Base-by-base conservation (phyloP, 345 rosid genomes). In the Hibiscus trionum region DNA sequence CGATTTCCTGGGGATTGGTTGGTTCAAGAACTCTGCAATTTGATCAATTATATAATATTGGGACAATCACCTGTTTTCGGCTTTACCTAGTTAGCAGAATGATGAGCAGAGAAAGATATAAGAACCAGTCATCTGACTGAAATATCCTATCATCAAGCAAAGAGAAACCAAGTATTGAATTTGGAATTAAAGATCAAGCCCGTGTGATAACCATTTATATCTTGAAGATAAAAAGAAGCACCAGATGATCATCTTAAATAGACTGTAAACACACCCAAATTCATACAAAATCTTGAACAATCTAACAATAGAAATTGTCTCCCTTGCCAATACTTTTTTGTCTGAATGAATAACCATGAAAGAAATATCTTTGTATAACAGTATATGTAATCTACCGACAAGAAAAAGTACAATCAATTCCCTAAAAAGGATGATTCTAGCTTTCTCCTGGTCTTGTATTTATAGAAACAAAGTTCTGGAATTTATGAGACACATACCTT, bases 401-500 rank as follows among this genome's bases (percentile, higher is more conserved):
- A 61, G 14, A 44, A 61, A 15, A 17, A 63, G 68, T 39, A 19
- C n/a, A n/a, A 17, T 64, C 50, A 9, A 17, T 8, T 63, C 44
- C 29, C 70, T 21, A 14, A n/a, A 39, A 11, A 16, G 24, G 19
- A 66, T 44, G 17, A 21, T 66, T 61, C 17, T 46, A n/a, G 29
- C 39, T 66, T 66, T 65, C 69, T 8, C 70, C 39, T 46, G 57
- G 47, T 66, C 57, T 66, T 66, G 37, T 15, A 24, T 66, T 66
- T 46, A 66, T 47, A 3, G 39, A 33, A 47, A 19, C 19, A 47
- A 47, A 47, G 56, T 46, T 66, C 12, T 24, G 4, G 15, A 24
- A 66, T 47, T 26, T 14, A 66, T 14, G 7, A 46, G 53, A 47
- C 19, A 60, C 42, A 71, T 69, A 87, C 98, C 93, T 82, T 70